Conservation (phyloP, 495 filamentous ascomycete species). For the Cenococcum geophilum region DNA sequence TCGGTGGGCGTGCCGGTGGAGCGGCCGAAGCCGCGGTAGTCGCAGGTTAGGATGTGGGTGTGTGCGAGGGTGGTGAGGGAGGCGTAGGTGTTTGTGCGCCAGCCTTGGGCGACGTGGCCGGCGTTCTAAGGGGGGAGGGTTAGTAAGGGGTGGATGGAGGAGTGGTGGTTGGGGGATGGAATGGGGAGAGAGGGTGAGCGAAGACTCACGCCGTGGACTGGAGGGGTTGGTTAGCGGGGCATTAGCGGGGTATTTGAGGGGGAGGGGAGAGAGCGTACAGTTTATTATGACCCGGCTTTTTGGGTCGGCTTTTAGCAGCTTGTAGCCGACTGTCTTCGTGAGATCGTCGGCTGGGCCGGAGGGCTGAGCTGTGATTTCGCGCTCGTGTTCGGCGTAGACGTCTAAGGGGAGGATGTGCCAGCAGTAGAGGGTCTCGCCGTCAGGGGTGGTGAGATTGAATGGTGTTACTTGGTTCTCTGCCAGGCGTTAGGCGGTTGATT, state of each 20-base stretch:
- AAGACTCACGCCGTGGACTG: constrained; percentile 8
- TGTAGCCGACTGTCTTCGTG: constrained; percentile 30
- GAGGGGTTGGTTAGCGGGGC: background rate
- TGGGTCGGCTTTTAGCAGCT: constrained; percentile 33
- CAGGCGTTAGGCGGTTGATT: background rate
- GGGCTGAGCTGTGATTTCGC: constrained; percentile 25
- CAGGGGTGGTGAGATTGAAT: constrained; percentile 35
- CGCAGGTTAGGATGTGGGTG: constrained; percentile 65
- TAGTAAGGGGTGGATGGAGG: background rate
- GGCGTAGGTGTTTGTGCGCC: constrained; percentile 48
- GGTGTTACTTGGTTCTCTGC: constrained; percentile 39
- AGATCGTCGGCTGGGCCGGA: constrained; percentile 29
- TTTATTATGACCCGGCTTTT: constrained; percentile 37
- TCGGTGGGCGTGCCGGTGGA: constrained; percentile 77
- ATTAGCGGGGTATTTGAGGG: background rate
- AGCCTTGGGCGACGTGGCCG: constrained; percentile 49
- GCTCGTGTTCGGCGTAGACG: constrained; percentile 37
- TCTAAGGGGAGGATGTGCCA: constrained; percentile 41
- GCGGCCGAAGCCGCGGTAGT: constrained; percentile 86
- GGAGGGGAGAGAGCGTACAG: constrained; percentile 23
- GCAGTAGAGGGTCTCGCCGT: constrained; percentile 38
- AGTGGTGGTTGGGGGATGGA: background rate
- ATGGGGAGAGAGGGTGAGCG: background rate
- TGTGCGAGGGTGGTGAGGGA: constrained; percentile 45
- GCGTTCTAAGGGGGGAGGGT: constrained; percentile 41